Evolutionary conservation across 176 grass and related monocot species (phyloP).

Genomic region (Rhynchospora breviuscula): DNA sequence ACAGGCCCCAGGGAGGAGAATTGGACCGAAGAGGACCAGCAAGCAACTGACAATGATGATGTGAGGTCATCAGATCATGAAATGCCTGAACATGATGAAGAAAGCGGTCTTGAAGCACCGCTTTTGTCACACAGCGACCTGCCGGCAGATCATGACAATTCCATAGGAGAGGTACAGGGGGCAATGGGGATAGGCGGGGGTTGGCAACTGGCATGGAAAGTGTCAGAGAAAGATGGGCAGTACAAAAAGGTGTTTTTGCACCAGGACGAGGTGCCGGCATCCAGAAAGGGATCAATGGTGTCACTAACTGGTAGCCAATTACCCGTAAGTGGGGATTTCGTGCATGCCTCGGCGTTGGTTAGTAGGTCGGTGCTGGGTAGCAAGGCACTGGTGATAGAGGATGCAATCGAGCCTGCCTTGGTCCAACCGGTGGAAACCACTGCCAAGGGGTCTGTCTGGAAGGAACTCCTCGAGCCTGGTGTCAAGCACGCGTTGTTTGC

Average conservation of each 20-base stretch:
- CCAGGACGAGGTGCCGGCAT: constrained; percentile 43
- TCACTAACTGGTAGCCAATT: constrained; percentile 16
- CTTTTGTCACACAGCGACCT: constrained; percentile 36
- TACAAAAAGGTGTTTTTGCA: constrained; percentile 79
- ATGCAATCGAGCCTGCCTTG: constrained; percentile 36
- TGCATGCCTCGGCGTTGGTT: constrained; percentile 71
- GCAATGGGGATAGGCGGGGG: constrained; percentile 71
- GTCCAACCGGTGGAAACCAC: constrained; percentile 38
- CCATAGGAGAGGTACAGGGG: not conserved
- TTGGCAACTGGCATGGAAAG: constrained; percentile 80
- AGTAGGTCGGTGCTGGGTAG: constrained; percentile 55
- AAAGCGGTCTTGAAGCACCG: constrained; percentile 20
- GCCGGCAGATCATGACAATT: not conserved
- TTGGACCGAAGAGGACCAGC: constrained; percentile 43
- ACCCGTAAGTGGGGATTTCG: constrained; percentile 23
- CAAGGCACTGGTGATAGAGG: constrained; percentile 49
- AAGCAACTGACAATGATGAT: constrained; percentile 47
- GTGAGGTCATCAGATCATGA: constrained; percentile 19
- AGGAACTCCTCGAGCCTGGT: constrained; percentile 49
- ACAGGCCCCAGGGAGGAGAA: constrained; percentile 10
- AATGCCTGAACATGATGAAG: not conserved
- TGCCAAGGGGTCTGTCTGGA: constrained; percentile 26
- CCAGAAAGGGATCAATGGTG: constrained; percentile 27
- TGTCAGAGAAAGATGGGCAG: constrained; percentile 24
- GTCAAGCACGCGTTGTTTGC: constrained; percentile 59